Percentiles rank a stretch among this genome's conserved stretches.
Conservation (phyloP, 805 yeast species). For the Yarrowia osloensis region DNA sequence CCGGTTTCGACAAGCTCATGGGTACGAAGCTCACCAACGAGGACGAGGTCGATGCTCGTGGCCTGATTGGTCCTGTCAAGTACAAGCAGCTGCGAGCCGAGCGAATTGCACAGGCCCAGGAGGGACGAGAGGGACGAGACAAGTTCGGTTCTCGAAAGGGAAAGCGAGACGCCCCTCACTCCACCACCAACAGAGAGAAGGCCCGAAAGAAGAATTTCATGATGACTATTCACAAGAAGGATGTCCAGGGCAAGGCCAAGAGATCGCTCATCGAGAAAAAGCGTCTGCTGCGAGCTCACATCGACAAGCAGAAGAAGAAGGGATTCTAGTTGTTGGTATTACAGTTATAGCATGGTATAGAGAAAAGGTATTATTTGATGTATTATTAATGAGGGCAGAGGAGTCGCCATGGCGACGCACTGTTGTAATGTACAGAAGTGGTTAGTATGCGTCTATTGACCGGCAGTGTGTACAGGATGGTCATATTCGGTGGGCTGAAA, state of each 20-base stretch:
- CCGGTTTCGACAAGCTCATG: constrained; percentile 80
- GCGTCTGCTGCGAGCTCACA: constrained; percentile 79
- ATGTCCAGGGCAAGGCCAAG: constrained; percentile 92
- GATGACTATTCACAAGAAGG: constrained; percentile 95
- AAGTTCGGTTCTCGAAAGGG: constrained; percentile 88
- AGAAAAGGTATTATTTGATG: constrained; percentile 18
- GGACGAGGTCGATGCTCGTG: constrained; percentile 78
- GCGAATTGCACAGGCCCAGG: constrained; percentile 79
- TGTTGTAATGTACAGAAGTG: background rate
- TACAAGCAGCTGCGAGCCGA: constrained; percentile 89
- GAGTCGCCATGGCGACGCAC: background rate
- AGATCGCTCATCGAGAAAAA: constrained; percentile 90
- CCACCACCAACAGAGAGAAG: constrained; percentile 94
- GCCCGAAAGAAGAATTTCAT: constrained; percentile 98
- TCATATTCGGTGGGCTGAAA: background rate
- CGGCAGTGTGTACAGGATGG: background rate
- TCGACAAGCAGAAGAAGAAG: constrained; percentile 87
- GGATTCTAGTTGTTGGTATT: constrained; percentile 49
- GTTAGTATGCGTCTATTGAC: background rate
- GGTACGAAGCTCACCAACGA: constrained; percentile 54
- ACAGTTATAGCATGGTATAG: constrained; percentile 7
- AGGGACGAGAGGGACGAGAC: constrained; percentile 92
- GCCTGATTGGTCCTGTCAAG: constrained; percentile 73
- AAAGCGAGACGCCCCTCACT: constrained; percentile 66
- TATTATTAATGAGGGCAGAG: background rate